Evolutionary conservation across 2,329 filamentous ascomycete species (phyloP).

Genomic region (Fusarium sp.): DNA sequence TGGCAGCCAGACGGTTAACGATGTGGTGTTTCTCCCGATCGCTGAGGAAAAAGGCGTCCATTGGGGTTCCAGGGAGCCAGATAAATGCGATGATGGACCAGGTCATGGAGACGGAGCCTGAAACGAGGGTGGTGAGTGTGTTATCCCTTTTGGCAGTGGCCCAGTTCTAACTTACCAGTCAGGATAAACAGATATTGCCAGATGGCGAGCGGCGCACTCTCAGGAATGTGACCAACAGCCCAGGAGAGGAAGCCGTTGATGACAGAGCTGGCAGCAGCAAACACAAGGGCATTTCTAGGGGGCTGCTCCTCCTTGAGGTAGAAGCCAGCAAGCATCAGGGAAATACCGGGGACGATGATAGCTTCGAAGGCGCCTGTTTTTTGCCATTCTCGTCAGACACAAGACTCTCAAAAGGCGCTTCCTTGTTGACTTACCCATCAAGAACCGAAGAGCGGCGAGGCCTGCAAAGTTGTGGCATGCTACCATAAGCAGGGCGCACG

Average conservation of each 20-base stretch:
- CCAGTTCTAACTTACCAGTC: neutral
- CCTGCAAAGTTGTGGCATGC: slow-evolving; percentile 16
- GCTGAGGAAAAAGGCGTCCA: slow-evolving; percentile 19
- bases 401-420: neutral
- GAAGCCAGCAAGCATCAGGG: slow-evolving; percentile 8
- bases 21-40: slow-evolving; percentile 15
- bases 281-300: slow-evolving; percentile 7
- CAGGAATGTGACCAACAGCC: slow-evolving; percentile 9
- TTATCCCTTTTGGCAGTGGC: neutral
- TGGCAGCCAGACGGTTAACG: slow-evolving; percentile 14
- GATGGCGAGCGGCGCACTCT: neutral
- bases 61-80: slow-evolving; percentile 19
- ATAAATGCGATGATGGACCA: slow-evolving; percentile 21
- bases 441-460: neutral
- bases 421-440: slow-evolving; percentile 3
- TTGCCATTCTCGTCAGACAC: neutral
- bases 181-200: slow-evolving; percentile 18
- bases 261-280: slow-evolving; percentile 9
- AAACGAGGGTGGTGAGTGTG: neutral
- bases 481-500: neutral
- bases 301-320: slow-evolving; percentile 14
- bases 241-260: slow-evolving; percentile 14
- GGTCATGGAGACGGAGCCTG: slow-evolving; percentile 6
- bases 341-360: slow-evolving; percentile 10
- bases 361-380: slow-evolving; percentile 10